Evolutionary conservation across 1,139 yeast genomes (phyloP).

Genomic region (Geotrichum aggregatum): DNA sequence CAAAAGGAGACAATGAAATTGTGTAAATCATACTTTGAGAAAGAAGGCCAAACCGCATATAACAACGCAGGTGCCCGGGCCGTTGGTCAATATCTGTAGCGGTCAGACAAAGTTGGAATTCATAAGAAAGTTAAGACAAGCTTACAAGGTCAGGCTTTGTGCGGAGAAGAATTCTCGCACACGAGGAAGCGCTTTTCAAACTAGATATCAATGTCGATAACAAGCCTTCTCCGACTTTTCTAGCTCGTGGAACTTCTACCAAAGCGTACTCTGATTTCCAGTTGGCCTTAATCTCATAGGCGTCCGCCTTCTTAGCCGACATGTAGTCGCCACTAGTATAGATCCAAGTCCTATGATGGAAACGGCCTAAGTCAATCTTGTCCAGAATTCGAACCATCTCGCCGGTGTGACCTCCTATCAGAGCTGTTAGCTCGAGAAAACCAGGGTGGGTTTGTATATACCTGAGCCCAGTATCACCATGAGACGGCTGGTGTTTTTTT

Average conservation of each 20-base stretch:
- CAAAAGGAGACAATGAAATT: not conserved
- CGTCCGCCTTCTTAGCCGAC: slow-evolving; percentile 50
- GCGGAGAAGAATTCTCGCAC: slow-evolving; percentile 33
- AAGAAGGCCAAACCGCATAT: slow-evolving; percentile 59
- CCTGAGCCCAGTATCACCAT: slow-evolving; percentile 32
- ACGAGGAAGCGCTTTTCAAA: slow-evolving; percentile 30
- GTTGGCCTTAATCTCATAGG: slow-evolving; percentile 38
- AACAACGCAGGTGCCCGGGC: slow-evolving; percentile 91
- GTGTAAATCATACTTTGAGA: slow-evolving; percentile 41
- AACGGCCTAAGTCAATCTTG: slow-evolving; percentile 38
- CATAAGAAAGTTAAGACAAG: slow-evolving; percentile 3
- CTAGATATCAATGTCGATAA: slow-evolving; percentile 54
- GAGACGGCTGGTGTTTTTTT: slow-evolving; percentile 16
- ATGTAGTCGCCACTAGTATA: slow-evolving; percentile 52
- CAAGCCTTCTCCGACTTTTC: slow-evolving; percentile 66
- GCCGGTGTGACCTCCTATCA: slow-evolving; percentile 85
- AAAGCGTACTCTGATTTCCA: slow-evolving; percentile 16
- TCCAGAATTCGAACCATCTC: slow-evolving; percentile 74
- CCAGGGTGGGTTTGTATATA: not conserved
- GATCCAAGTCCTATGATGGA: slow-evolving; percentile 35
- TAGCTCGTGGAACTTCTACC: slow-evolving; percentile 60
- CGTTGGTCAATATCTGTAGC: slow-evolving; percentile 67
- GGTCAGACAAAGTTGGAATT: slow-evolving; percentile 36
- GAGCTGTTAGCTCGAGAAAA: no score
- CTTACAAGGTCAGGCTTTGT: slow-evolving; percentile 33